Evolutionary conservation across 164 flowering plant species (phyloP).

Genomic region (Liquidambar formosana): DNA sequence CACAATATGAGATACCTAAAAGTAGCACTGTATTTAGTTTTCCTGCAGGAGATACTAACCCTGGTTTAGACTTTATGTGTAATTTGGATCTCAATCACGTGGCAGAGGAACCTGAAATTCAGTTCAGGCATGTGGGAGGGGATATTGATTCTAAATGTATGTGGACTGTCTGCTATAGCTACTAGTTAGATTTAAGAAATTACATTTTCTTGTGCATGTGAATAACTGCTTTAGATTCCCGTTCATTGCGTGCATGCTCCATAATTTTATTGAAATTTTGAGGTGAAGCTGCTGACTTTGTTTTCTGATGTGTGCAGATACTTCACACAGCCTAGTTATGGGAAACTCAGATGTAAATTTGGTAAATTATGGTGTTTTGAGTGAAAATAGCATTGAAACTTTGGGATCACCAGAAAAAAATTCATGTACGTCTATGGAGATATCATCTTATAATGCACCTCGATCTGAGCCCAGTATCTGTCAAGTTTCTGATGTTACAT

Average conservation of each 20-base stretch:
- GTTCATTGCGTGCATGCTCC: slow-evolving; percentile 1
- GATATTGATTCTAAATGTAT: slow-evolving; percentile 25
- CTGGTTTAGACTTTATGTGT: slow-evolving; percentile 17
- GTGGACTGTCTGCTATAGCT: slow-evolving; percentile 6
- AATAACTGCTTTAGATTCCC: neutral
- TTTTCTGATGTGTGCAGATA: slow-evolving; percentile 30
- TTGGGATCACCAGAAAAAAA: slow-evolving; percentile 22
- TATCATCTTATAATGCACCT: slow-evolving; percentile 15
- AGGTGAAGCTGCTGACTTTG: slow-evolving; percentile 8
- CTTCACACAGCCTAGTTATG: slow-evolving; percentile 13
- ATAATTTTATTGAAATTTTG: neutral
- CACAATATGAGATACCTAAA: slow-evolving; percentile 15
- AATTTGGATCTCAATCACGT: slow-evolving; percentile 6
- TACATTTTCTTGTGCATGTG: neutral
- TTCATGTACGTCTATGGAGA: slow-evolving; percentile 15
- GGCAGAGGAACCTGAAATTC: slow-evolving; percentile 15
- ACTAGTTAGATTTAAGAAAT: neutral
- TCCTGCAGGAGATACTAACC: slow-evolving; percentile 24
- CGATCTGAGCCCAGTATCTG: slow-evolving; percentile 14
- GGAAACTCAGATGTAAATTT: slow-evolving; percentile 11
- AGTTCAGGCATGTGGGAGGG: slow-evolving; percentile 15
- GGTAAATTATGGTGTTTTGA: slow-evolving; percentile 9
- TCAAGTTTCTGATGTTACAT: slow-evolving; percentile 24
- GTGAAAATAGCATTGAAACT: slow-evolving; percentile 19
- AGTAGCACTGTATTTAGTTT: slow-evolving; percentile 25